Evolutionary conservation across 495 filamentous ascomycete species (phyloP).

Genomic region (Penicillium diatomitis): DNA sequence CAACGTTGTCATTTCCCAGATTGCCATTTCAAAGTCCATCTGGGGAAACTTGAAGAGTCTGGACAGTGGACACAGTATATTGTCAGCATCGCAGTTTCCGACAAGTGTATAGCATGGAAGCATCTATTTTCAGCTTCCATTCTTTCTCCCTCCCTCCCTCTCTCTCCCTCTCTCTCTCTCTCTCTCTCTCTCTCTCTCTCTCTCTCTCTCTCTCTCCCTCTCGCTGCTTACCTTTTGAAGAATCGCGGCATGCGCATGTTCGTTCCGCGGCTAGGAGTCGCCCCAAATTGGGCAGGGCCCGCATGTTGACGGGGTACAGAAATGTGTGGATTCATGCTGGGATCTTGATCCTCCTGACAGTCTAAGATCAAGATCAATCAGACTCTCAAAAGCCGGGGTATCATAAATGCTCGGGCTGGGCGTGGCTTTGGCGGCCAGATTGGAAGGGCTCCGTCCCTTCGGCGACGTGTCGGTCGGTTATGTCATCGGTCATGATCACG

Average conservation of each 20-base stretch:
- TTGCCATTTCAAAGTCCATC: conserved; percentile 67
- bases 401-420: conserved; percentile 1
- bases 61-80: not conserved
- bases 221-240: conserved; percentile 38
- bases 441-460: not conserved
- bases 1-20: conserved; percentile 71
- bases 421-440: not conserved
- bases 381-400: conserved; percentile 1
- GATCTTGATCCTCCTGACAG: conserved; percentile 1
- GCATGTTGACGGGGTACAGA: conserved; percentile 53
- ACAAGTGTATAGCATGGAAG: too few relatives aligned
- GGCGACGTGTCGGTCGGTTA: conserved; percentile 13
- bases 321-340: conserved; percentile 54
- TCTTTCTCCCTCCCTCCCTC: too few relatives aligned
- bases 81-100: too few relatives aligned
- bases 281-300: conserved; percentile 45
- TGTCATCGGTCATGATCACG: conserved; percentile 11
- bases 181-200: too few relatives aligned
- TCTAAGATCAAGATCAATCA: conserved; percentile 9
- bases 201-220: not conserved
- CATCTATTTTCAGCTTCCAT: too few relatives aligned
- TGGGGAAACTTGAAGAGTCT: conserved; percentile 60
- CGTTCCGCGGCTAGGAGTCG: conserved; percentile 39
- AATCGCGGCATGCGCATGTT: conserved; percentile 49
- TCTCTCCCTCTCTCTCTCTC: too few relatives aligned